These are phyloP conservation scores for Chromera velia DNA, from an alignment of 73 alveolate genomes.

Conservation along the genomic window DNA sequence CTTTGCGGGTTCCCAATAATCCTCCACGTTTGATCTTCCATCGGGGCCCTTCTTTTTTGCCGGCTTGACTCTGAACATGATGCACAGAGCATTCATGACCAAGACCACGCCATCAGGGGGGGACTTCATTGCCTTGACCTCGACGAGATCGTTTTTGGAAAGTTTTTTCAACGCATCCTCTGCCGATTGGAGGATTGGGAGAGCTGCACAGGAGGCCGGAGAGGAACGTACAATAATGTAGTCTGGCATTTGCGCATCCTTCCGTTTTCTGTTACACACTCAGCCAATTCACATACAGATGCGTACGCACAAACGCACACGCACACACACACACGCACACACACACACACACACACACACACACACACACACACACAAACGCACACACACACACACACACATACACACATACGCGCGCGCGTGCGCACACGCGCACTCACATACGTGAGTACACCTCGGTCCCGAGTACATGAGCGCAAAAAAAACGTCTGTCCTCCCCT, in stretches of 20 bases:
- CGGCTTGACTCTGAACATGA: conserved; percentile 72
- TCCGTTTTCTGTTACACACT: not conserved
- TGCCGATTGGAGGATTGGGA: conserved; percentile 67
- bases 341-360: too few relatives aligned
- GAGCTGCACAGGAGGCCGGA: conserved; percentile 54
- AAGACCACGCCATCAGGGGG: conserved; percentile 87
- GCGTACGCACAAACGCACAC: too few relatives aligned
- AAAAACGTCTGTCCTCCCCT: not conserved
- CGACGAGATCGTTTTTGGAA: conserved; percentile 63
- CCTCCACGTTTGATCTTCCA: conserved; percentile 68
- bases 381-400: too few relatives aligned
- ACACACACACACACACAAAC: not conserved
- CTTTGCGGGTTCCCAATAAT: conserved; percentile 79
- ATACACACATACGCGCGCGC: too few relatives aligned
- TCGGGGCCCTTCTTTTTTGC: conserved; percentile 51
- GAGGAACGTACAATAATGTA: conserved; percentile 63
- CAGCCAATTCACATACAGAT: too few relatives aligned
- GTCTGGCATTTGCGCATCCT: conserved; percentile 52
- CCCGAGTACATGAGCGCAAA: too few relatives aligned
- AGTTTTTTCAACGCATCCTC: conserved; percentile 65
- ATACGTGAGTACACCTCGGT: too few relatives aligned
- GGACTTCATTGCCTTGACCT: conserved; percentile 52
- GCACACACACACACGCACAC: too few relatives aligned
- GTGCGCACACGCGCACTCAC: too few relatives aligned
- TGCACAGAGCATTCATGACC: conserved; percentile 77